phyloP scores from a whole-genome alignment of 2,329 filamentous ascomycete genomes.

The Arthrobotrys conoides region DNA sequence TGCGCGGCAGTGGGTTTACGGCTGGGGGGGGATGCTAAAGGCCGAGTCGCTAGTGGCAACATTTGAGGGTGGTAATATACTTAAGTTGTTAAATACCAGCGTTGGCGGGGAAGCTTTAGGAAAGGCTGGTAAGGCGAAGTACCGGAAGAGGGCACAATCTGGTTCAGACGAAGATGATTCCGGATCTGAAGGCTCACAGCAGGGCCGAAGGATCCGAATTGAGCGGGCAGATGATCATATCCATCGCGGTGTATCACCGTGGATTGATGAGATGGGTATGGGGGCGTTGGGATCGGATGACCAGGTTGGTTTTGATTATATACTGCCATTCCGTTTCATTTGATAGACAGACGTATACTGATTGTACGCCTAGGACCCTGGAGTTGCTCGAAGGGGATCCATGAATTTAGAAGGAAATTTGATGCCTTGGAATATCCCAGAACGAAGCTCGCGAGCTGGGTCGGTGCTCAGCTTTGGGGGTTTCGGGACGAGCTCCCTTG shows the following conservation, averaged over 20 bases:
- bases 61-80: slow-evolving; percentile 24
- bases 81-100: slow-evolving; percentile 11
- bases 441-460: slow-evolving; percentile 46
- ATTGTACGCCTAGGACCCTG: slow-evolving; percentile 25
- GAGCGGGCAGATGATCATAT: slow-evolving; percentile 13
- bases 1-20: slow-evolving; percentile 36
- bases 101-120: background rate
- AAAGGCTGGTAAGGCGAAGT: background rate
- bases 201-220: slow-evolving; percentile 38
- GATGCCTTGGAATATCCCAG: slow-evolving; percentile 62
- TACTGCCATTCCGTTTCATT: background rate
- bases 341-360: background rate
- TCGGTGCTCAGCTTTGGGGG: slow-evolving; percentile 61
- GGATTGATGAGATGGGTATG: slow-evolving; percentile 1
- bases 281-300: slow-evolving; percentile 2
- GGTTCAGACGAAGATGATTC: background rate
- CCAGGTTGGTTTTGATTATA: slow-evolving; percentile 6
- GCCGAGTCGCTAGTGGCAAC: slow-evolving; percentile 1
- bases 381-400: slow-evolving; percentile 40
- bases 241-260: background rate
- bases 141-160: slow-evolving; percentile 5
- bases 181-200: slow-evolving; percentile 39
- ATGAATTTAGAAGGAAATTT: slow-evolving; percentile 3
- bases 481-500: slow-evolving; percentile 62
- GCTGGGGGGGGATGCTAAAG: slow-evolving; percentile 47